A percentile compares a stretch with the other conserved stretches of the same genome.
phyloP scores from a whole-genome alignment of 1,139 yeast species.

The Saccharomycopsis hybrid region DNA sequence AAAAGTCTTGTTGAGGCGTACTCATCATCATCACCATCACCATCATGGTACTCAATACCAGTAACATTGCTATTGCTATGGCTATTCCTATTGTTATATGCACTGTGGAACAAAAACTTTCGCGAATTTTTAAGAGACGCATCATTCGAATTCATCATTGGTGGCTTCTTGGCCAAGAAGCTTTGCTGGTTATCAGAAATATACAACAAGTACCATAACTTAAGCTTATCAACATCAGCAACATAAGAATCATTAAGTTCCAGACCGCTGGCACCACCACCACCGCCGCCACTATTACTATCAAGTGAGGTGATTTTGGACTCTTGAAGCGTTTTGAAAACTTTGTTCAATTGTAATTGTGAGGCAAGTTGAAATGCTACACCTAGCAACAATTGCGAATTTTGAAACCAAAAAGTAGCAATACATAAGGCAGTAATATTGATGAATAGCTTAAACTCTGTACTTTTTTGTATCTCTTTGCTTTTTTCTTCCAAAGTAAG shows the following conservation, averaged over 20 bases:
- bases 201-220: conserved; percentile 63
- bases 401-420: conserved; percentile 65
- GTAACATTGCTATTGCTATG: no score
- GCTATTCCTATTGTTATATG: no score
- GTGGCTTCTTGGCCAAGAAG: conserved; percentile 33
- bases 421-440: conserved; percentile 57
- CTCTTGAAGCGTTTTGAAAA: background rate
- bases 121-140: conserved; percentile 10
- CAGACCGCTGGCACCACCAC: no score
- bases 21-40: background rate
- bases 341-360: background rate
- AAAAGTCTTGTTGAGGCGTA: background rate
- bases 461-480: conserved; percentile 4
- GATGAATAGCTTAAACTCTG: conserved; percentile 48
- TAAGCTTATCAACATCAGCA: conserved; percentile 41
- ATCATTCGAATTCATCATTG: conserved; percentile 13
- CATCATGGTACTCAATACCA: no score
- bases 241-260: conserved; percentile 23
- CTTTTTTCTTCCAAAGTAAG: conserved; percentile 14
- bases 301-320: conserved; percentile 3
- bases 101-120: conserved; percentile 17
- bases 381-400: conserved; percentile 61
- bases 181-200: conserved; percentile 68
- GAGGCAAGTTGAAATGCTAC: conserved; percentile 60
- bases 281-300: conserved; percentile 8